These are phyloP conservation scores for Myrica gale DNA, from an alignment of 306 rosid genomes.

Conservation along the genomic window DNA sequence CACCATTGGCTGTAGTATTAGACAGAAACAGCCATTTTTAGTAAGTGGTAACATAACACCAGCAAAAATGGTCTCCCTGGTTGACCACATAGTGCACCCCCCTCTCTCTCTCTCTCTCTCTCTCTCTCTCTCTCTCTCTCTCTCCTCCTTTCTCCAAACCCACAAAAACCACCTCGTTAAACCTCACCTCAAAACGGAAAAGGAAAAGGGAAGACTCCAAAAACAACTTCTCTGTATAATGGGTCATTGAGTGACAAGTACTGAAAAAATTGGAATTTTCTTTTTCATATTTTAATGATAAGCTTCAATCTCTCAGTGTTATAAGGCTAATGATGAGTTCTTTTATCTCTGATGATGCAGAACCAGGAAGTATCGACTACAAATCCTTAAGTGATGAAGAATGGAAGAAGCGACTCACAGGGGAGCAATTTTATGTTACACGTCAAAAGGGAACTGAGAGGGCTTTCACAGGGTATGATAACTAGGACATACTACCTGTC, in stretches of 20 bases:
- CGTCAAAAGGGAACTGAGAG: slow-evolving; percentile 95
- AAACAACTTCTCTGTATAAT: background rate
- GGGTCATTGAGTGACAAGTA: background rate
- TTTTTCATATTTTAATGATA: background rate
- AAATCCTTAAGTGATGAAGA: slow-evolving; percentile 58
- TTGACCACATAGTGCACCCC: no score
- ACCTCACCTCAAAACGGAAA: no score
- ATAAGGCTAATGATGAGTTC: background rate
- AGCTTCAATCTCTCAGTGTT: background rate
- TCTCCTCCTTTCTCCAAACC: background rate
- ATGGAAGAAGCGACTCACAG: slow-evolving; percentile 70
- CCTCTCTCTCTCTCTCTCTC: background rate
- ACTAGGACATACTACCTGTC: background rate
- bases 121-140: background rate
- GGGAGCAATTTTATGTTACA: slow-evolving; percentile 70
- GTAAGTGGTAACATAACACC: background rate
- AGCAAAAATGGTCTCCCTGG: no score
- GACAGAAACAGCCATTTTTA: background rate
- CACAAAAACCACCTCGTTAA: background rate
- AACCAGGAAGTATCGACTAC: slow-evolving; percentile 44
- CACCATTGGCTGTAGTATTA: background rate
- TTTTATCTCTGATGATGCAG: slow-evolving; percentile 39
- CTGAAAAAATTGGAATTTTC: background rate
- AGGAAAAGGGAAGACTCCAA: background rate
- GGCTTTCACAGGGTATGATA: slow-evolving; percentile 82